A percentile compares a stretch with the other conserved stretches of the same genome.
phyloP scores from a whole-genome alignment of 1,284 basidiomycete genomes.

The Trametes versicolor region DNA sequence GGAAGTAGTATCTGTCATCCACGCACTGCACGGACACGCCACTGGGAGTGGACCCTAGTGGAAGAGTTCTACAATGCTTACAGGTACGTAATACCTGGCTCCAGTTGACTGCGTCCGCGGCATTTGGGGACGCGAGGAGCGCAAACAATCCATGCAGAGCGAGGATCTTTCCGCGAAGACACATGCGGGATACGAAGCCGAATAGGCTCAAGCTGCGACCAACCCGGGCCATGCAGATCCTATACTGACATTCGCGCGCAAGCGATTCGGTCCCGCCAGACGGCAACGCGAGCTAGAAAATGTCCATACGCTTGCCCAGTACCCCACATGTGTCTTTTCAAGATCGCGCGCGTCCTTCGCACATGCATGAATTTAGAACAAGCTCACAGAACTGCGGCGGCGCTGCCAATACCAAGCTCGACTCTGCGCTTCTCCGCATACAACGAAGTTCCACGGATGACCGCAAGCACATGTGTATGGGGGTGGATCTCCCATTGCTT shows the following conservation, averaged over 20 bases:
- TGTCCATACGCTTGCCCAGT: background rate
- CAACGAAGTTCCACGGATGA: background rate
- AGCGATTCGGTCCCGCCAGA: slow-evolving; percentile 4
- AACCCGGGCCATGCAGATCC: slow-evolving; percentile 9
- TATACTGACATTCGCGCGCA: background rate
- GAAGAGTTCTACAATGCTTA: slow-evolving; percentile 15
- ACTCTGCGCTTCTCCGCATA: background rate
- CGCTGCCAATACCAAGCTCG: background rate
- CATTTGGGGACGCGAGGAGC: slow-evolving; percentile 1
- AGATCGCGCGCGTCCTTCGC: background rate
- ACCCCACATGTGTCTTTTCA: too few species aligned
- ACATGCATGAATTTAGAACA: background rate
- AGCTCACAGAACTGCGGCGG: background rate
- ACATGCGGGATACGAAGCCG: background rate
- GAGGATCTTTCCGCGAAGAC: slow-evolving; percentile 1
- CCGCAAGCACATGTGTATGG: background rate
- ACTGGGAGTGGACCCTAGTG: background rate
- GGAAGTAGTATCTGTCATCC: background rate
- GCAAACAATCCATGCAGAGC: background rate
- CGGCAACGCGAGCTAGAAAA: background rate
- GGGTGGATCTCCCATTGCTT: background rate
- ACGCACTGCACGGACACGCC: background rate
- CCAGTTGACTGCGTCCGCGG: slow-evolving; percentile 10
- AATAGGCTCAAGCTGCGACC: slow-evolving; percentile 5
- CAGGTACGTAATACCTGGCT: slow-evolving; percentile 1